Evolutionary conservation across 441 rosid genomes (phyloP), one percentile per base, ranked within the genome.

Genomic region (Capsella rubella): DNA sequence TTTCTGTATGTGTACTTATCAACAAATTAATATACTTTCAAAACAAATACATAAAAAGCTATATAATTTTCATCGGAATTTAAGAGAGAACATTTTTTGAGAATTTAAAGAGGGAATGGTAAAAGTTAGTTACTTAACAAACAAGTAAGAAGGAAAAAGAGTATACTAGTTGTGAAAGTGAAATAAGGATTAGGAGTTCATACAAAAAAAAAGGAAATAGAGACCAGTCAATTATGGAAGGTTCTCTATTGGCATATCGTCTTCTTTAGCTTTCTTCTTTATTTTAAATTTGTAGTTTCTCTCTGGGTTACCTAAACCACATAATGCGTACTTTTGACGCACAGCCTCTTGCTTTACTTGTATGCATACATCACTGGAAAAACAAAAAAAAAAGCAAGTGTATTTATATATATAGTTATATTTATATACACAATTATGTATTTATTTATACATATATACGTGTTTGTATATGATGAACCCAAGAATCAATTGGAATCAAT

Each of bases 291-390:
- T 32, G 6, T 32, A 2, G 29, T 6, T 43, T n/a, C 25, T 21
- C 9, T 15, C 13, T 35, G n/a, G n/a, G 8, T 54, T 61, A 69
- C 69, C 71, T 63, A 62, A 63, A 76, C 79, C 75, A 55, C 46
- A 8, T 37, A 76, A 34, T 63, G 79, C 79, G 61, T 76, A 55
- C 43, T 28, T 46, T 69, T 42, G 60, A 69, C 71, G 75, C 75
- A 76, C 25, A 21, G 2, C 47, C 10, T 60, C 60, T 55, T 69
- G 31, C 75, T 34, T 63, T 69, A 31, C 45, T 32, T 47, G 43
- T 16, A 31, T 31, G 11, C 11, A 31, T 25, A 13, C 11, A n/a
- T 45, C 35, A 60, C 16, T 12, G 0, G 1, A 58, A 34, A 57
- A 32, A n/a, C 8, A 10, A 58, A 18, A 31, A 14, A 18, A 32